phyloP scores from a whole-genome alignment of 2,329 filamentous ascomycete genomes.

The Furcasterigmium sp. region DNA sequence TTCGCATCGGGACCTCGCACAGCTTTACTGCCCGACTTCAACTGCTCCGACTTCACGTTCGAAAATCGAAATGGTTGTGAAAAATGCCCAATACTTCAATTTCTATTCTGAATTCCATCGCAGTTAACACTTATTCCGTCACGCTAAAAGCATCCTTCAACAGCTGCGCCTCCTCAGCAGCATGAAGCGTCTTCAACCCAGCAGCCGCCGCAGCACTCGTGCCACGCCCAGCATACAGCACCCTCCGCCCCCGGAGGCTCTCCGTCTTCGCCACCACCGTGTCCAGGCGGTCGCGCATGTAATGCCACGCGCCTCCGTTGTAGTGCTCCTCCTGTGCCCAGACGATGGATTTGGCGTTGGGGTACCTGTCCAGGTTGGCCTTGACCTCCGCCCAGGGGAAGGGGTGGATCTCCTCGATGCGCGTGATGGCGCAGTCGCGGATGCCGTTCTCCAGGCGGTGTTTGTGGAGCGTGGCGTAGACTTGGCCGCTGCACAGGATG shows the following conservation, averaged over 20 bases:
- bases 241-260: background rate
- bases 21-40: too few relatives aligned
- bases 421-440: constrained; percentile 12
- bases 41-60: too few relatives aligned
- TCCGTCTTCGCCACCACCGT: constrained; percentile 3
- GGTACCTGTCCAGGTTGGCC: constrained; percentile 15
- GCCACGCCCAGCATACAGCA: constrained; percentile 1
- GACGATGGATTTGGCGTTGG: constrained; percentile 13
- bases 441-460: constrained; percentile 10
- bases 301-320: constrained; percentile 19
- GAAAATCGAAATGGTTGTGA: too few relatives aligned
- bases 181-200: constrained; percentile 3
- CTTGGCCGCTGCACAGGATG: constrained; percentile 89
- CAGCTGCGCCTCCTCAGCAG: constrained; percentile 1
- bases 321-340: constrained; percentile 20
- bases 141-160: background rate
- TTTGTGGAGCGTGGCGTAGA: constrained; percentile 81
- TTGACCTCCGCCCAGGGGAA: constrained; percentile 17
- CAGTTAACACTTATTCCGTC: too few relatives aligned
- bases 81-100: too few relatives aligned
- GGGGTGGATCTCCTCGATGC: constrained; percentile 18
- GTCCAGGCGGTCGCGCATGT: constrained; percentile 15
- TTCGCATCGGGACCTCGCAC: too few relatives aligned
- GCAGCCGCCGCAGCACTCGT: constrained; percentile 3
- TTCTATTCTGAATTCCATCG: too few relatives aligned